phyloP scores from a whole-genome alignment of 106 monocot genomes.

The Dioscorea alata region DNA sequence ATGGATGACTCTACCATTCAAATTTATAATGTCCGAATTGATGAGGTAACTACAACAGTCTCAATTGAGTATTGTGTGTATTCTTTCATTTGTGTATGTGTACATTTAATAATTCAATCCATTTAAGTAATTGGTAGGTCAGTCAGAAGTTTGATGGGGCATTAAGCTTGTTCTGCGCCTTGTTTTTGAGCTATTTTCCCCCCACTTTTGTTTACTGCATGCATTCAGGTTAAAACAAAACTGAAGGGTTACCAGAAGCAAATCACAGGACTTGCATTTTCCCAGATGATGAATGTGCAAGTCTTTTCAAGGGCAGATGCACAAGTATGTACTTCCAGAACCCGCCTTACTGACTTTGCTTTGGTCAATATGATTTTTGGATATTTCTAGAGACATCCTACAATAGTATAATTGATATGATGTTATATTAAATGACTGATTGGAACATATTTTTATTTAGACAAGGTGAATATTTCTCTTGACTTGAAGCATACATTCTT shows the following conservation, averaged over 20 bases:
- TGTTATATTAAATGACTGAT: too few species aligned
- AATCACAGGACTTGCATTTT: constrained; percentile 68
- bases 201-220: not conserved
- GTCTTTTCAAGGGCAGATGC: constrained; percentile 74
- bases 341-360: too few species aligned
- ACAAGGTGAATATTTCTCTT: too few species aligned
- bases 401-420: too few species aligned
- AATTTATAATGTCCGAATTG: constrained; percentile 55
- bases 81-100: not conserved
- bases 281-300: constrained; percentile 40
- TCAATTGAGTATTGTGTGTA: too few species aligned
- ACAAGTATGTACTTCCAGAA: constrained; percentile 31
- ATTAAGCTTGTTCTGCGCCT: not conserved
- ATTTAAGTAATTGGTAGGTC: too few species aligned
- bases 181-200: not conserved
- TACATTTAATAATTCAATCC: not conserved
- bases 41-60: constrained; percentile 30
- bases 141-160: too few species aligned
- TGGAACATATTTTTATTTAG: too few species aligned
- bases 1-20: constrained; percentile 72
- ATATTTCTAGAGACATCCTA: too few species aligned
- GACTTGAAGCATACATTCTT: too few species aligned
- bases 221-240: constrained; percentile 47
- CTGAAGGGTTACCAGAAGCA: constrained; percentile 63
- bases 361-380: too few species aligned